Conservation (phyloP, 2,329 filamentous ascomycete genomes). For the Cladosporium colombiae region DNA sequence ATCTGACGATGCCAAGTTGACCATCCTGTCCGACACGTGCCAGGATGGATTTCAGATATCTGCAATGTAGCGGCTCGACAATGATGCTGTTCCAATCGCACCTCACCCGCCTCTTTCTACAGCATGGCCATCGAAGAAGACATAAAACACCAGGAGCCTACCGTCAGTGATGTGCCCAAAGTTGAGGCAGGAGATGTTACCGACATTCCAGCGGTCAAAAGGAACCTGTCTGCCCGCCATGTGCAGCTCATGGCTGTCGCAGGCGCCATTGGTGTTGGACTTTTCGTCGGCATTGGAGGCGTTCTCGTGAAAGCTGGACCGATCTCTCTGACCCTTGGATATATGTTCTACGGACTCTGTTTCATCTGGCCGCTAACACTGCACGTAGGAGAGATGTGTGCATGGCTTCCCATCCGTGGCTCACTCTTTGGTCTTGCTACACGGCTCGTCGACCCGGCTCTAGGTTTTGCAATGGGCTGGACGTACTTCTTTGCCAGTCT, state of each 20-base stretch:
- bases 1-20: neutral
- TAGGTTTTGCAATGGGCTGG: conserved; percentile 56
- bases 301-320: conserved; percentile 40
- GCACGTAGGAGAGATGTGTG: conserved; percentile 64
- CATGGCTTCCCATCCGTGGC: conserved; percentile 72
- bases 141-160: neutral
- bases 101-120: neutral
- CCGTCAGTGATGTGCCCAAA: neutral
- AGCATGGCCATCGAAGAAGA: conserved; percentile 6
- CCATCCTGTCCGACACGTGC: neutral
- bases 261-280: conserved; percentile 25
- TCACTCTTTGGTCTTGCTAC: conserved; percentile 76
- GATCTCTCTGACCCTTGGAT: conserved; percentile 43
- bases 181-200: conserved; percentile 1
- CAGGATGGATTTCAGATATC: neutral
- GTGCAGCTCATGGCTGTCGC: conserved; percentile 29
- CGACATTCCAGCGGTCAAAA: conserved; percentile 1
- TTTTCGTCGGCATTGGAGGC: conserved; percentile 25
- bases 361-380: conserved; percentile 47
- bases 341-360: conserved; percentile 27
- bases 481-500: conserved; percentile 29
- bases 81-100: neutral
- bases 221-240: conserved; percentile 15
- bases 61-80: neutral
- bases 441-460: conserved; percentile 72